phyloP scores from a whole-genome alignment of 345 rosid species.

The Eucalyptus shirleyi region DNA sequence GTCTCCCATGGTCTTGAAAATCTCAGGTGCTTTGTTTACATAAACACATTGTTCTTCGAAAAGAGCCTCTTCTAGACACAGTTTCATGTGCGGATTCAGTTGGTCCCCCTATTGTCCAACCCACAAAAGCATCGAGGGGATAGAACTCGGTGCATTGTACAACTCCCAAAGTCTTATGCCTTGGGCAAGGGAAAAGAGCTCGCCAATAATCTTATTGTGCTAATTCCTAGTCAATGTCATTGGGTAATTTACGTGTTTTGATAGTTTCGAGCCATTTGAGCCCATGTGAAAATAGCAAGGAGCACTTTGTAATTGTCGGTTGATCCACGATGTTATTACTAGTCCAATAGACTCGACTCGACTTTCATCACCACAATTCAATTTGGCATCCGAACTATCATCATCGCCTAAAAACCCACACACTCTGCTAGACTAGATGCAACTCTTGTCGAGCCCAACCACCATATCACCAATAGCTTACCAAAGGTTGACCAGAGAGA shows the following conservation, averaged over 20 bases:
- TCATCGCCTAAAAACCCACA: neutral
- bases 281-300: neutral
- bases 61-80: neutral
- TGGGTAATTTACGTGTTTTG: neutral
- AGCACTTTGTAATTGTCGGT: rapidly evolving
- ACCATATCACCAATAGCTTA: neutral
- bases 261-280: neutral
- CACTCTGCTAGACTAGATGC: rapidly evolving
- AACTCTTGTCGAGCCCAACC: neutral
- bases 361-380: neutral
- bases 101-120: neutral
- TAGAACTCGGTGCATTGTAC: neutral
- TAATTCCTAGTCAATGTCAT: neutral
- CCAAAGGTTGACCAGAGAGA: neutral
- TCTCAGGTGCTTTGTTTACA: neutral
- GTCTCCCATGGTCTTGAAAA: neutral
- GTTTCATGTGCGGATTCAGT: neutral
- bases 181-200: neutral
- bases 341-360: too few species aligned
- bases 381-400: rapidly evolving
- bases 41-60: neutral
- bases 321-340: neutral
- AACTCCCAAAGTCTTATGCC: neutral
- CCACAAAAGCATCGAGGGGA: neutral
- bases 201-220: neutral